Conservation (phyloP, 2,329 filamentous ascomycete genomes). For the Ilyonectria sp. region DNA sequence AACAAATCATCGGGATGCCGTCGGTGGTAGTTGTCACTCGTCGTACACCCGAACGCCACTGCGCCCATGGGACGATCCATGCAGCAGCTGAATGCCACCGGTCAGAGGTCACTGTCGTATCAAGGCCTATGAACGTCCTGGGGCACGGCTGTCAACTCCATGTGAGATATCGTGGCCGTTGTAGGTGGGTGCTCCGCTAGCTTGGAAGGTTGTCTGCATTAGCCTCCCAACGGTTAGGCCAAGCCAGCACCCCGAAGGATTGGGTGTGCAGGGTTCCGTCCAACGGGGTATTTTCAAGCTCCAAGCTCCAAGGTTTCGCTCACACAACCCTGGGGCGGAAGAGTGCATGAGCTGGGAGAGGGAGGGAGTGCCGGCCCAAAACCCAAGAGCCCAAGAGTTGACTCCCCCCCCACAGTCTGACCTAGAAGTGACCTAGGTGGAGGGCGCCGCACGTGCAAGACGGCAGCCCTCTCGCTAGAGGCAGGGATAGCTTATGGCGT, state of each 20-base stretch:
- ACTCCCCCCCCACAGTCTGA: conserved; percentile 15
- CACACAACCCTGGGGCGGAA: conserved; percentile 5
- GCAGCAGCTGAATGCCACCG: conserved; percentile 8
- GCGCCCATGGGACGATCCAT: conserved; percentile 12
- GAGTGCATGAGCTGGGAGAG: conserved; percentile 24
- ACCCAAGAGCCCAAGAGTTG: neutral
- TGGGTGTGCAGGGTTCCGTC: conserved; percentile 16
- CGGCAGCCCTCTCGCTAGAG: neutral
- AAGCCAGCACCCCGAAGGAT: neutral
- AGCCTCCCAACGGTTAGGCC: neutral
- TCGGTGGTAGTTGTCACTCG: conserved; percentile 14
- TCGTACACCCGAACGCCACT: neutral
- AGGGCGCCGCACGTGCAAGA: conserved; percentile 16
- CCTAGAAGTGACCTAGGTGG: conserved; percentile 3
- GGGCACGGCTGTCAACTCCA: conserved; percentile 7
- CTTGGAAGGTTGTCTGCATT: conserved; percentile 4
- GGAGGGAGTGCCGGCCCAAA: conserved; percentile 18
- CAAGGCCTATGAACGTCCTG: conserved; percentile 1
- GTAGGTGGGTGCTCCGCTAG: neutral
- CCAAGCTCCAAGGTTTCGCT: conserved; percentile 14
- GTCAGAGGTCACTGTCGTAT: neutral
- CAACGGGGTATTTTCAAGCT: conserved; percentile 16
- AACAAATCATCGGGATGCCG: conserved; percentile 6
- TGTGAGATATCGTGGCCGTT: conserved; percentile 5
- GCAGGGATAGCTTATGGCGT: conserved; percentile 22